Evolutionary conservation across 306 rosid species (phyloP), one percentile per base, ranked within the genome.

Genomic region (Pyrus betulifolia): DNA sequence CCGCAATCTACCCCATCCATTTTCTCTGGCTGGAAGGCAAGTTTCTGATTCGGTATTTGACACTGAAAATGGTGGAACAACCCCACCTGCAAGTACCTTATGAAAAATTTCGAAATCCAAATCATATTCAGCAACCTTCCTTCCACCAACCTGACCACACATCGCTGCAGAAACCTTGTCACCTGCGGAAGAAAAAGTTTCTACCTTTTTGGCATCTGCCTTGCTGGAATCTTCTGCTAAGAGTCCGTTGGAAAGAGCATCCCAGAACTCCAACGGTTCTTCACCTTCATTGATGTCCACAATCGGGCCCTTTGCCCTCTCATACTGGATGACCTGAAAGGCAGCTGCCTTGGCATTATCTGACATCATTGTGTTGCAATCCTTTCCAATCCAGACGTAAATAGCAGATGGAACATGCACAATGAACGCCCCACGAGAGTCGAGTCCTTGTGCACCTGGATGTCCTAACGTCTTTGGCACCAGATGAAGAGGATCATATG

Each of bases 401-500:
- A 95, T 85, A 80, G 92, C 92, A 52, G 88, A 83, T 74, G 98
- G 96, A 70, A 95, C 84, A 59, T 92, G 97, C 33, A 95, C 86
- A 77, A 95, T 67, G 30, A 92, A 95, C 0, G 98, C 96, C 46
- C 98, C 98, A 6, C 98, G 96, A 70, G 98, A 95, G 82, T 95
- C 98, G 35, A 95, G 96, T 2, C 91, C 96, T 70, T 68, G 76
- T 5, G 82, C 72, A 70, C 82, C 81, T 13, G 97, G 91, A 57
- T 79, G 81, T 80, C 80, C 66, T 54, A 92, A 74, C 81, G 83
- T 83, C 80, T 95, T 95, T 1, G 97, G 97, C 21, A 95, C 98
- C 74, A 95, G 85, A 79, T 95, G 98, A 64, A 95, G 96, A 71
- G 98, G 96, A 27, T 89, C 98, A 42, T 95, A 92, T 0, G 97